These are phyloP conservation scores for Gracilariopsis chorda DNA, from an alignment of 23 red algal genomes.

Conservation along the genomic window DNA sequence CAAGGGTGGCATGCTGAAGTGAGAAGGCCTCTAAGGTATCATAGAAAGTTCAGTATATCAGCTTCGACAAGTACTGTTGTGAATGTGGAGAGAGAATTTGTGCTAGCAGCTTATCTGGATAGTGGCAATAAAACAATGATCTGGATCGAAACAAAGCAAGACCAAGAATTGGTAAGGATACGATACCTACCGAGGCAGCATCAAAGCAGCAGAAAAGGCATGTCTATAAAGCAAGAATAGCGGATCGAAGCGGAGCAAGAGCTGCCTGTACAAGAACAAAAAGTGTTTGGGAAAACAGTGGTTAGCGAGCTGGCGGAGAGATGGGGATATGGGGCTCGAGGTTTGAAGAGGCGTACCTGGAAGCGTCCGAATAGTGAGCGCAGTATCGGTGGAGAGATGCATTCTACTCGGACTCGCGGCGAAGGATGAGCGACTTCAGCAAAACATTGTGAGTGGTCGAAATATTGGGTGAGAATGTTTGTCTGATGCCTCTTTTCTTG, in stretches of 20 bases:
- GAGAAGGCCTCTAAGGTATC: slow-evolving; percentile 45
- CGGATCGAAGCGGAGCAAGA: slow-evolving; percentile 51
- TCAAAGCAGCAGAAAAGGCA: slow-evolving; percentile 19
- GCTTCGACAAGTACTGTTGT: not conserved
- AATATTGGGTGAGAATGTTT: slow-evolving; percentile 50
- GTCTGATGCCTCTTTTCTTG: slow-evolving; percentile 20
- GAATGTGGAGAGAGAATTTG: not conserved
- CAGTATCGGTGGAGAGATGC: not conserved
- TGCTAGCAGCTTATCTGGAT: slow-evolving; percentile 78
- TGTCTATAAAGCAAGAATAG: slow-evolving; percentile 50
- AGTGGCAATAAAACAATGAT: slow-evolving; percentile 86
- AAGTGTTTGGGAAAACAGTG: too few relatives aligned
- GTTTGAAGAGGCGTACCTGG: too few relatives aligned
- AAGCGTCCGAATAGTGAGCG: too few relatives aligned
- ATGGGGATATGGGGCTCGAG: too few relatives aligned
- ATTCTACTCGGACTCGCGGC: not conserved
- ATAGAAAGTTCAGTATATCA: slow-evolving; percentile 45
- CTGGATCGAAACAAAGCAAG: slow-evolving; percentile 51
- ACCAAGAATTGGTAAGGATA: slow-evolving; percentile 64
- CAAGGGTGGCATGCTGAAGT: slow-evolving; percentile 11
- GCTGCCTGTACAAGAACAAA: too few relatives aligned
- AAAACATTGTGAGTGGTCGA: slow-evolving; percentile 60
- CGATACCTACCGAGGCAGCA: slow-evolving; percentile 66
- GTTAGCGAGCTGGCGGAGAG: too few relatives aligned
- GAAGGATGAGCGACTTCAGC: slow-evolving; percentile 24